A percentile compares a stretch with the other conserved stretches of the same genome.
phyloP scores from a whole-genome alignment of 179 eudicot genomes.

The Carnegiea gigantea region DNA sequence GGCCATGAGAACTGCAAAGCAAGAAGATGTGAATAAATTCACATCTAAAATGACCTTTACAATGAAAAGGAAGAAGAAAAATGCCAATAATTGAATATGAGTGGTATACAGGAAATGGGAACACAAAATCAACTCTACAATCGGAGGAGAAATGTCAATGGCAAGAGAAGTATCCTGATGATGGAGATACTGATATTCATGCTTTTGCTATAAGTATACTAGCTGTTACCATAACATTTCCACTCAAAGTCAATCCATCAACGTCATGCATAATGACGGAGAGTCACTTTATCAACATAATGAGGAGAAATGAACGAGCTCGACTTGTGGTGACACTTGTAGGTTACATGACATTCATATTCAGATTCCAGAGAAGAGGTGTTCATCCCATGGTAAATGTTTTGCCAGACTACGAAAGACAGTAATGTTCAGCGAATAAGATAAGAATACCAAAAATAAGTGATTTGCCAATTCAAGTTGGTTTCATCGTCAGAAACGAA shows the following conservation, averaged over 20 bases:
- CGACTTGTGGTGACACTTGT: not conserved
- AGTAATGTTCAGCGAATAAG: too few species aligned
- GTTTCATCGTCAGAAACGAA: too few species aligned
- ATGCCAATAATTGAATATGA: conserved; percentile 3
- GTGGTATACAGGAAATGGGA: not conserved
- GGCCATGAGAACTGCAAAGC: conserved; percentile 85
- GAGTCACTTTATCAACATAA: not conserved
- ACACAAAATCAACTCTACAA: not conserved
- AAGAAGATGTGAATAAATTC: conserved; percentile 6
- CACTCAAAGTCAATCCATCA: not conserved
- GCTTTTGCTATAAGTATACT: not conserved
- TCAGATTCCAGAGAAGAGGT: not conserved
- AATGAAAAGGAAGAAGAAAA: not conserved
- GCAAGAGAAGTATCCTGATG: not conserved
- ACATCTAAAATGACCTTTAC: not conserved
- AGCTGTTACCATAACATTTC: not conserved
- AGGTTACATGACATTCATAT: not conserved
- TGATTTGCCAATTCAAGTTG: too few species aligned
- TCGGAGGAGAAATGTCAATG: not conserved
- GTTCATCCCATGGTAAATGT: not conserved
- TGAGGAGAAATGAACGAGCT: not conserved
- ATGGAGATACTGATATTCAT: not conserved
- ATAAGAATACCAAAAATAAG: too few species aligned
- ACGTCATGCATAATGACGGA: not conserved
- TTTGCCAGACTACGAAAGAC: too few species aligned